A percentile compares a stretch with the other conserved stretches of the same genome.
These are phyloP conservation scores for Huntiella decipiens DNA, from an alignment of 2,329 filamentous ascomycete species.

Conservation along the genomic window DNA sequence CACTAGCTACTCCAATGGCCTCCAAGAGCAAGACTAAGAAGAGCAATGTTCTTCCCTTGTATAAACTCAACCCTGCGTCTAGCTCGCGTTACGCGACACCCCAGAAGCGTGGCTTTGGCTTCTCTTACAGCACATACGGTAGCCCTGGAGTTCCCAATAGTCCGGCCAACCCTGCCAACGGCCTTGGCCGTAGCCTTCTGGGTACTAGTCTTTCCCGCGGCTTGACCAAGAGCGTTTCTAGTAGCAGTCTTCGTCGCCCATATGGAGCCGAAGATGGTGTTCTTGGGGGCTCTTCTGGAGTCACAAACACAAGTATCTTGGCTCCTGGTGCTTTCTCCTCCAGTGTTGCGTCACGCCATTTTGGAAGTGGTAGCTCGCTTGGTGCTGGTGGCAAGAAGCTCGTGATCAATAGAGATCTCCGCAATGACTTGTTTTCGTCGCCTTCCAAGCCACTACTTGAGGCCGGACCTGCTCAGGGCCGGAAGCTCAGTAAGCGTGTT, in stretches of 20 bases:
- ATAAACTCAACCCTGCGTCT: conserved; percentile 68
- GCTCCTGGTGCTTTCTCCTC: conserved; percentile 70
- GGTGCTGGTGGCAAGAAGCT: conserved; percentile 65
- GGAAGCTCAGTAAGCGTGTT: conserved; percentile 63
- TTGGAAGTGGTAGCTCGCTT: conserved; percentile 38
- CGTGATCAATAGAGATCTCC: conserved; percentile 74
- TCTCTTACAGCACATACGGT: conserved; percentile 82
- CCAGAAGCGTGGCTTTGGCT: conserved; percentile 73
- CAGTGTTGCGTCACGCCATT: conserved; percentile 42
- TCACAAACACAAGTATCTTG: conserved; percentile 42
- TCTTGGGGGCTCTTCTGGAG: background rate
- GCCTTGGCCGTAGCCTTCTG: conserved; percentile 44
- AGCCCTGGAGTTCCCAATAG: conserved; percentile 54
- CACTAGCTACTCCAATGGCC: conserved; percentile 74
- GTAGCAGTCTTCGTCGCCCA: conserved; percentile 65
- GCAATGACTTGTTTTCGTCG: conserved; percentile 49
- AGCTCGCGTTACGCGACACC: conserved; percentile 66
- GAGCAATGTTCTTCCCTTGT: conserved; percentile 62
- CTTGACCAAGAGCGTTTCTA: conserved; percentile 73
- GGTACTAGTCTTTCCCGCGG: conserved; percentile 49
- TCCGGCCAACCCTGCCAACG: conserved; percentile 46
- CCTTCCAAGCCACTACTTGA: conserved; percentile 29
- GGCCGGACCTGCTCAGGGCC: conserved; percentile 17
- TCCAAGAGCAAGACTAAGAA: conserved; percentile 58
- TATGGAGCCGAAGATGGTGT: conserved; percentile 53